phyloP scores from a whole-genome alignment of 2,329 filamentous ascomycete species.

The Plenodomus lindquistii region DNA sequence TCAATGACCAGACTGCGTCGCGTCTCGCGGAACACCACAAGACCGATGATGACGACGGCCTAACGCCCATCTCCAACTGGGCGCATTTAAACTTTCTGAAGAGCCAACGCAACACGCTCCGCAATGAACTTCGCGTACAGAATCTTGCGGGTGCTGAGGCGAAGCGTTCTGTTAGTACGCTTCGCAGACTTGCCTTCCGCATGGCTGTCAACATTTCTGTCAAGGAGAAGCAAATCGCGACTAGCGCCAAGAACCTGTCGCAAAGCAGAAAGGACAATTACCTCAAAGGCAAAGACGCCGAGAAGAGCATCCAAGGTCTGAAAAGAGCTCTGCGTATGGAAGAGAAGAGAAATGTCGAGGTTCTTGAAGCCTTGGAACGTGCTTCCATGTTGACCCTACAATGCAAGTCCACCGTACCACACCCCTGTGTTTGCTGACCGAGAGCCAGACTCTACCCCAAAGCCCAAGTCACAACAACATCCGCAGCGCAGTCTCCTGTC shows the following conservation, averaged over 20 bases:
- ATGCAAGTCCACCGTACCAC: slow-evolving; percentile 23
- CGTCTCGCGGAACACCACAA: slow-evolving; percentile 13
- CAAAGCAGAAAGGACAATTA: slow-evolving; percentile 38
- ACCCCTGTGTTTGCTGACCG: slow-evolving; percentile 6
- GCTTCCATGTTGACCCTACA: slow-evolving; percentile 44
- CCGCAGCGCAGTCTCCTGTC: slow-evolving; percentile 32
- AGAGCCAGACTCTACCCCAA: slow-evolving; percentile 29
- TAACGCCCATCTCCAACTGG: slow-evolving; percentile 41
- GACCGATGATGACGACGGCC: slow-evolving; percentile 24
- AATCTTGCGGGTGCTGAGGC: slow-evolving; percentile 39
- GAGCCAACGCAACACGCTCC: slow-evolving; percentile 38
- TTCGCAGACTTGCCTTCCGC: slow-evolving; percentile 43
- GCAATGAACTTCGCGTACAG: slow-evolving; percentile 38
- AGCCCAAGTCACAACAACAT: slow-evolving; percentile 21
- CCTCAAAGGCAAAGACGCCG: slow-evolving; percentile 33
- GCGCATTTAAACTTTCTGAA: slow-evolving; percentile 43
- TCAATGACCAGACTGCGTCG: slow-evolving; percentile 11
- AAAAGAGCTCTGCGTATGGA: slow-evolving; percentile 36
- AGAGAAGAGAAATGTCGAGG: slow-evolving; percentile 43
- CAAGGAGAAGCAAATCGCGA: slow-evolving; percentile 45
- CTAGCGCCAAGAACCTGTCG: slow-evolving; percentile 36
- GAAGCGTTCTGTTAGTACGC: slow-evolving; percentile 38
- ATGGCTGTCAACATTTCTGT: slow-evolving; percentile 46
- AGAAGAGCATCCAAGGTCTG: slow-evolving; percentile 40
- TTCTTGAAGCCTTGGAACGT: slow-evolving; percentile 42